A percentile compares a stretch with the other conserved stretches of the same genome.
Evolutionary conservation across 2,329 filamentous ascomycete species (phyloP).

Genomic region (Colletotrichum trifolii): DNA sequence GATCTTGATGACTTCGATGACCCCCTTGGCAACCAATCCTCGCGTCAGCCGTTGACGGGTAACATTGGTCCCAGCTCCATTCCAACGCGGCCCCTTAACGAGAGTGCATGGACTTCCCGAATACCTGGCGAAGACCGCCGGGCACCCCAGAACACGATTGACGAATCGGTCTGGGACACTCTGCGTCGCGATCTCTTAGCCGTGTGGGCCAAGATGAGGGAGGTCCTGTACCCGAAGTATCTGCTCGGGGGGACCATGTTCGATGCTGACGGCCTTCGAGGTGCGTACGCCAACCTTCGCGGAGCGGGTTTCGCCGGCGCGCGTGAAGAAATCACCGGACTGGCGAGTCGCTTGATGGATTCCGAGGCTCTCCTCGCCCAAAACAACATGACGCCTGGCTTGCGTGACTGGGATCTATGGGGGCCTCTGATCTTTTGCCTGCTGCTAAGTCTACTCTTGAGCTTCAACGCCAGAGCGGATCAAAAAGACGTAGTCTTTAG

Average conservation of each 20-base stretch:
- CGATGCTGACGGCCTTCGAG: slow-evolving; percentile 65
- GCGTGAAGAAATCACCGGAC: slow-evolving; percentile 69
- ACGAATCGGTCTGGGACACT: slow-evolving; percentile 98
- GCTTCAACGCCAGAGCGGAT: slow-evolving; percentile 79
- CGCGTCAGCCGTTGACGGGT: slow-evolving; percentile 83
- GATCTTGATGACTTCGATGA: slow-evolving; percentile 95
- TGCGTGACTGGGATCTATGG: slow-evolving; percentile 99
- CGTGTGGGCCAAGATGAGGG: slow-evolving; percentile 98
- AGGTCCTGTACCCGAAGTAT: slow-evolving; percentile 96
- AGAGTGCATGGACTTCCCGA: slow-evolving; percentile 86
- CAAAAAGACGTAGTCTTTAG: slow-evolving; percentile 94
- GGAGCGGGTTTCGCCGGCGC: slow-evolving; percentile 69
- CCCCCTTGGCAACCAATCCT: slow-evolving; percentile 75
- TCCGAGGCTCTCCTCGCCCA: slow-evolving; percentile 68
- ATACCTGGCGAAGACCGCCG: slow-evolving; percentile 94
- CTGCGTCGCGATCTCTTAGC: slow-evolving; percentile 89
- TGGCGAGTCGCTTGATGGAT: slow-evolving; percentile 72
- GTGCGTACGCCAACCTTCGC: slow-evolving; percentile 71
- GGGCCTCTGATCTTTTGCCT: slow-evolving; percentile 95
- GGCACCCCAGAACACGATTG: slow-evolving; percentile 91
- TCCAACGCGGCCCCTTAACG: slow-evolving; percentile 69
- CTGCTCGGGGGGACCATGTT: slow-evolving; percentile 79
- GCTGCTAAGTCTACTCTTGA: slow-evolving; percentile 86
- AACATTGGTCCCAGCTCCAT: slow-evolving; percentile 75
- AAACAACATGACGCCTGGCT: slow-evolving; percentile 85